Base-by-base conservation (phyloP, 2,329 filamentous ascomycete genomes). In the Aspergillus piperis region DNA sequence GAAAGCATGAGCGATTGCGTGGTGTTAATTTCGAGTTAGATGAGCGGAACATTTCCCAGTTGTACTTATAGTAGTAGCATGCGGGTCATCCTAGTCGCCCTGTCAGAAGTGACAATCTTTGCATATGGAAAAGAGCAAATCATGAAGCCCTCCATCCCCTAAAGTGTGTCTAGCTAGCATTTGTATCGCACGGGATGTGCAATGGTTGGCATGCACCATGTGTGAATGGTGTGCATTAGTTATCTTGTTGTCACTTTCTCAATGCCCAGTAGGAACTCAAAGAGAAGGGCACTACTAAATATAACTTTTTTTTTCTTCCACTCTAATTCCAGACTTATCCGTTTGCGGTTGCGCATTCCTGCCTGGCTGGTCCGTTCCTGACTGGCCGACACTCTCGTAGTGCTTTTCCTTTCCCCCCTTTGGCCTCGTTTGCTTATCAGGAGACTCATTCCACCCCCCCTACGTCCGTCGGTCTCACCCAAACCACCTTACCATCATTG, bases 291-390 rank as follows among this genome's bases (percentile, higher is more conserved):
- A 19, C 17, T 19, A 44, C 41, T 44, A 44, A 44, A 44, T 44
- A 44, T 44, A 44, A 21, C 41, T 21, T 5, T 3, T 8, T 21
- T 21, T 13, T 11, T 13, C 10, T 44, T 21, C 19, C 41, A 44
- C 5, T 11, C 41, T 44, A 32, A 50, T 49, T 49, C 41, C 25
- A 55, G 58, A 50, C 42, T 57, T 57, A 11, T 56, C 41, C 41
- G 41, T 50, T 51, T 60, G 23, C 54, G 32, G 49, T 19, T 49
- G 32, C 47, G 54, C 44, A 57, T 44, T 57, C 41, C 19, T 44
- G 41, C 41, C 41, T 21, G 5, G 41, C 41, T 21, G 41, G 17
- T 21, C 17, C 41, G 41, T 44, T 44, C 41, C 41, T 44, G 41
- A 23, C 41, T 44, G 41, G 41, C 41, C 21, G 8, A 13, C 21